These are phyloP conservation scores for Magnusiomyces magnusii DNA, from an alignment of 1,139 yeast genomes.

Conservation along the genomic window DNA sequence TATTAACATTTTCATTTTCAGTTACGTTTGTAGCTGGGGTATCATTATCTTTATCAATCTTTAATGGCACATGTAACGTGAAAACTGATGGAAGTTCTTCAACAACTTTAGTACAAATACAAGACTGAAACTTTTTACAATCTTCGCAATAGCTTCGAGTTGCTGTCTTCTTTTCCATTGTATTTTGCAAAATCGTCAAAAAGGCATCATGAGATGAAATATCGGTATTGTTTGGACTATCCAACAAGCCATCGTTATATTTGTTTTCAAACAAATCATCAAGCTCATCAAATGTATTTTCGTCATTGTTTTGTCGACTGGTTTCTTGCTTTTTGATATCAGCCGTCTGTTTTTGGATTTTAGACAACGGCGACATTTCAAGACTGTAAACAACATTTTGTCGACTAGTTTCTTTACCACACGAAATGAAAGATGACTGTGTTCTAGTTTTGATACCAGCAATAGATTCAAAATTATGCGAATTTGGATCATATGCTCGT, in stretches of 20 bases:
- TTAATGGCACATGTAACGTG: constrained; percentile 35
- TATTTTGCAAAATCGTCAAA: constrained; percentile 50
- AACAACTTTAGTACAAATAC: constrained; percentile 46
- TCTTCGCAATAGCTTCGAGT: constrained; percentile 45
- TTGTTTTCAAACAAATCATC: background rate
- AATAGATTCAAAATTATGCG: constrained; percentile 11
- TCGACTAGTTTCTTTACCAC: constrained; percentile 8
- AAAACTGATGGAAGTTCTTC: constrained; percentile 58
- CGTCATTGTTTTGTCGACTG: background rate
- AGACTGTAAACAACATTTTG: constrained; percentile 9
- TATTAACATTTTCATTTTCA: too few species aligned
- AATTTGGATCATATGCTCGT: constrained; percentile 8
- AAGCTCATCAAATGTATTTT: background rate
- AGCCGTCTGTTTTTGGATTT: background rate
- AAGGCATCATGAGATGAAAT: constrained; percentile 23
- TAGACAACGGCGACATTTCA: constrained; percentile 11
- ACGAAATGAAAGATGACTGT: constrained; percentile 6
- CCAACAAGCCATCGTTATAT: constrained; percentile 12
- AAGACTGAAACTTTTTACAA: constrained; percentile 44
- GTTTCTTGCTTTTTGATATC: background rate
- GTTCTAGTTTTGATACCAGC: constrained; percentile 12
- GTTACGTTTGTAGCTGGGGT: background rate
- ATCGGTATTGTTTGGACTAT: constrained; percentile 27
- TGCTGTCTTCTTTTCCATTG: constrained; percentile 45
- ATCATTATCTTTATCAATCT: background rate